A percentile compares a stretch with the other conserved stretches of the same genome.
These are phyloP conservation scores for Hypoxylon lenormandii DNA, from an alignment of 495 filamentous ascomycete species.

Conservation along the genomic window DNA sequence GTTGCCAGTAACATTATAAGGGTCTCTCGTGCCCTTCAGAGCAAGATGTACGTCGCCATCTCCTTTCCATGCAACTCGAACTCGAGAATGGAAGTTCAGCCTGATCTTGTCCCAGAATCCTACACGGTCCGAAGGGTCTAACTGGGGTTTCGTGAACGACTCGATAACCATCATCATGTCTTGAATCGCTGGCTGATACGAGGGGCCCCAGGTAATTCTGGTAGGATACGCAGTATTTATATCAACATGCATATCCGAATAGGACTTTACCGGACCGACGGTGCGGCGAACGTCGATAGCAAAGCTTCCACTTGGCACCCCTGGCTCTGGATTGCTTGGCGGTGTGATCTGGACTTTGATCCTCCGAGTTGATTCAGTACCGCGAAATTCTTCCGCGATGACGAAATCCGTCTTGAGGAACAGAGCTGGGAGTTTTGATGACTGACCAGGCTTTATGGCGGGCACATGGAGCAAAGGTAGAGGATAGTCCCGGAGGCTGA, in stretches of 20 bases:
- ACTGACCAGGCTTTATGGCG: conserved; percentile 80
- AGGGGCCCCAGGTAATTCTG: conserved; percentile 94
- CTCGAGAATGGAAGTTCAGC: conserved; percentile 91
- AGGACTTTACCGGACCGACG: conserved; percentile 94
- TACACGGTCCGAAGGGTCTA: conserved; percentile 90
- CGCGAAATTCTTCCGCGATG: conserved; percentile 91
- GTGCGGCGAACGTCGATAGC: conserved; percentile 88
- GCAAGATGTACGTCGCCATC: conserved; percentile 96
- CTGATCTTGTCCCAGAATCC: conserved; percentile 99
- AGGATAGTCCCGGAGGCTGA: conserved; percentile 90
- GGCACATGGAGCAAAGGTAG: conserved; percentile 92
- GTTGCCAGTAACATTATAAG: conserved; percentile 90
- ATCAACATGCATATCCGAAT: conserved; percentile 87
- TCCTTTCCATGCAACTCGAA: conserved; percentile 88
- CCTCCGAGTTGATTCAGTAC: conserved; percentile 78
- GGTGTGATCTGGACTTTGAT: conserved; percentile 89
- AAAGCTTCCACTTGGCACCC: conserved; percentile 70
- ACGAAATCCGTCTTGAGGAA: conserved; percentile 92
- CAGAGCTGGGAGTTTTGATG: conserved; percentile 81
- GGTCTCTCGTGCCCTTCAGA: conserved; percentile 91
- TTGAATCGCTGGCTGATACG: conserved; percentile 97
- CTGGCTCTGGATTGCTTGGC: conserved; percentile 59
- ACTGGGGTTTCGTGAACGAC: conserved; percentile 92
- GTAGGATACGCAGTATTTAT: conserved; percentile 94
- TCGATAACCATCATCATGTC: conserved; percentile 99